Evolutionary conservation across 1,284 basidiomycete genomes (phyloP).

Genomic region (Moesziomyces sp.): DNA sequence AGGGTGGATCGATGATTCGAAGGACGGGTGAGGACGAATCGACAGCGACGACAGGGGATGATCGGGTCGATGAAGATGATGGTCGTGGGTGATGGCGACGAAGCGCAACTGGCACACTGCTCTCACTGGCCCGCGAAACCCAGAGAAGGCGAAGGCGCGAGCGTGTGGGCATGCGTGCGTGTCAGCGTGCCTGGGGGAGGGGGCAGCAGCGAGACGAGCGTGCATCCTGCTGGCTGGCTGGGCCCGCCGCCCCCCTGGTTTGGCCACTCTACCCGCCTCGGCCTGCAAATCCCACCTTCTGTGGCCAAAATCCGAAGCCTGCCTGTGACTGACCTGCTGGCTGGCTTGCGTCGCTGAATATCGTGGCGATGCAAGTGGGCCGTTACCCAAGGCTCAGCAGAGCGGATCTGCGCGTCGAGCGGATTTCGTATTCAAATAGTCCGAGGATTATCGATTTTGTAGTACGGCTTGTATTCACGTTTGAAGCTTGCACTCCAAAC

Average conservation of each 20-base stretch:
- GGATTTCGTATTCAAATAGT: too few species aligned
- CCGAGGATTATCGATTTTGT: too few species aligned
- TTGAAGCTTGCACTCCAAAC: too few species aligned
- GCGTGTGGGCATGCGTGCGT: neutral
- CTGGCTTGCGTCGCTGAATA: neutral
- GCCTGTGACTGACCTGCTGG: neutral
- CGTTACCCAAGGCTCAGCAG: too few species aligned
- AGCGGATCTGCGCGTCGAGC: too few species aligned
- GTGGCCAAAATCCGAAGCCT: neutral
- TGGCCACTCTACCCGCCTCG: neutral
- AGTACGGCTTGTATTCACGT: too few species aligned
- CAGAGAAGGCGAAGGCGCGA: neutral
- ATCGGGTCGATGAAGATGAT: conserved; percentile 1
- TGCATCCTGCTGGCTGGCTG: neutral
- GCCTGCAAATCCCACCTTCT: too few species aligned
- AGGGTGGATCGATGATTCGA: neutral
- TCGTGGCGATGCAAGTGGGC: neutral
- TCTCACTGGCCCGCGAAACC: neutral
- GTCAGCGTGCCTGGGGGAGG: neutral
- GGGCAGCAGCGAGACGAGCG: neutral
- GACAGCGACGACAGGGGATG: neutral
- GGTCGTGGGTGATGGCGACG: neutral
- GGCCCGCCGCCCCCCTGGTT: neutral
- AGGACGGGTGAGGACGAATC: neutral
- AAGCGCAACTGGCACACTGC: neutral